phyloP scores from a whole-genome alignment of 768 basidiomycete species.

The Russula compacta region DNA sequence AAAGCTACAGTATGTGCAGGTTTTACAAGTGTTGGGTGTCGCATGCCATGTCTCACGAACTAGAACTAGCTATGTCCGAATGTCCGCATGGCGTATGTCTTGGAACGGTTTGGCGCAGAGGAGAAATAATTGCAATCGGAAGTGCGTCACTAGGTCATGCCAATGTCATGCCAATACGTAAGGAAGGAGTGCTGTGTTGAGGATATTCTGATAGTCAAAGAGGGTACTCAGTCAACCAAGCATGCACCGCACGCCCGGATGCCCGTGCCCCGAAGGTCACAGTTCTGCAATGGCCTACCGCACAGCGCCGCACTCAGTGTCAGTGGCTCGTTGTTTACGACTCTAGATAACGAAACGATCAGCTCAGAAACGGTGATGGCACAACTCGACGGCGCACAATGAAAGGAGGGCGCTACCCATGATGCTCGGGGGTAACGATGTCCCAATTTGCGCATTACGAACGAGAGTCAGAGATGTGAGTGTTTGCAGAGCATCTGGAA shows the following conservation, averaged over 20 bases:
- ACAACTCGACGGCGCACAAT: conserved; percentile 27
- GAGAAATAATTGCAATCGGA: background rate
- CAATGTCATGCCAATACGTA: background rate
- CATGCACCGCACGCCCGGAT: conserved; percentile 17
- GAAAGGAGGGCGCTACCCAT: conserved; percentile 29
- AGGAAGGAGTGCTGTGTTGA: background rate
- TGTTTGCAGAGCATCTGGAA: conserved; percentile 29
- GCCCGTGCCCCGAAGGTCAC: conserved; percentile 19
- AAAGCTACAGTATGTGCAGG: too few relatives aligned
- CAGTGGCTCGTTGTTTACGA: conserved; percentile 17
- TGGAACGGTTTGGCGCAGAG: background rate
- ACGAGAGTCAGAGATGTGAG: conserved; percentile 32
- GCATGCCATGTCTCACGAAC: background rate
- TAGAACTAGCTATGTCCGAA: background rate
- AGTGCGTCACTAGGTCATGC: background rate
- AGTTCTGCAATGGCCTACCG: conserved; percentile 8
- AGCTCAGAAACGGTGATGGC: background rate
- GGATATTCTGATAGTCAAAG: background rate
- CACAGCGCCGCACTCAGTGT: conserved; percentile 14
- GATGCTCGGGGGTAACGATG: conserved; percentile 31
- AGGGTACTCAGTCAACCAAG: conserved; percentile 13
- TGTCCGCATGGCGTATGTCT: background rate
- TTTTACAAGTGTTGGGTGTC: background rate
- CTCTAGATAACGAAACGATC: background rate
- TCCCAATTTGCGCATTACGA: conserved; percentile 34